Percentiles rank a stretch among this genome's conserved stretches.
Conservation (phyloP, 1,139 yeast genomes). For the Torulaspora globosa region DNA sequence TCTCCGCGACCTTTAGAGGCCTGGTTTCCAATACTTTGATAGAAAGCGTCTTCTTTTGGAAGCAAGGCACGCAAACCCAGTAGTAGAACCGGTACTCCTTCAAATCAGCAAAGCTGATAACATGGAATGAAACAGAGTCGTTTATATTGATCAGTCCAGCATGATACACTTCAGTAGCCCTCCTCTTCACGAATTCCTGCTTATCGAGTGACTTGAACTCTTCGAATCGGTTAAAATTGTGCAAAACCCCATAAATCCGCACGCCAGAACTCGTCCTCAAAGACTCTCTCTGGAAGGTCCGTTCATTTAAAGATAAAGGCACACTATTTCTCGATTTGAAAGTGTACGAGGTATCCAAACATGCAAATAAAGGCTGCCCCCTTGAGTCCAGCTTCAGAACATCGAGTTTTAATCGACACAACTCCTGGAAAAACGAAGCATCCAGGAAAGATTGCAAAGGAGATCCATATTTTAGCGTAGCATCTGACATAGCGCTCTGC, state of each 20-base stretch:
- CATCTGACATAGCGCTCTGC: not conserved
- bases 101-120: conserved; percentile 78
- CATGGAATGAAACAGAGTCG: conserved; percentile 41
- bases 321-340: conserved; percentile 41
- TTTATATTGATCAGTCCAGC: conserved; percentile 24
- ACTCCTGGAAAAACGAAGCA: conserved; percentile 74
- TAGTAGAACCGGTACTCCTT: conserved; percentile 83
- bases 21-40: conserved; percentile 9
- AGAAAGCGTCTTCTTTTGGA: conserved; percentile 44
- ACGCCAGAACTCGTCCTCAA: conserved; percentile 5
- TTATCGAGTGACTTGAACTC: conserved; percentile 72
- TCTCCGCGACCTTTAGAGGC: conserved; percentile 8
- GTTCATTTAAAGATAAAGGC: conserved; percentile 41
- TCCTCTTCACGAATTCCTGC: conserved; percentile 47
- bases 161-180: conserved; percentile 40
- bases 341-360: conserved; percentile 35
- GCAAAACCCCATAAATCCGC: conserved; percentile 25
- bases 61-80: conserved; percentile 81
- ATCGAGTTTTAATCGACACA: conserved; percentile 42
- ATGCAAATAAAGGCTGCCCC: conserved; percentile 35
- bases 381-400: conserved; percentile 33
- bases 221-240: conserved; percentile 77
- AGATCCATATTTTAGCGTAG: conserved; percentile 41
- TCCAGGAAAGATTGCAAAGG: conserved; percentile 73
- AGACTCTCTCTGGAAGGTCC: conserved; percentile 37